Evolutionary conservation across 176 grass and related monocot genomes (phyloP), one percentile per base, ranked within the genome.

Genomic region (Oryza meyeriana): DNA sequence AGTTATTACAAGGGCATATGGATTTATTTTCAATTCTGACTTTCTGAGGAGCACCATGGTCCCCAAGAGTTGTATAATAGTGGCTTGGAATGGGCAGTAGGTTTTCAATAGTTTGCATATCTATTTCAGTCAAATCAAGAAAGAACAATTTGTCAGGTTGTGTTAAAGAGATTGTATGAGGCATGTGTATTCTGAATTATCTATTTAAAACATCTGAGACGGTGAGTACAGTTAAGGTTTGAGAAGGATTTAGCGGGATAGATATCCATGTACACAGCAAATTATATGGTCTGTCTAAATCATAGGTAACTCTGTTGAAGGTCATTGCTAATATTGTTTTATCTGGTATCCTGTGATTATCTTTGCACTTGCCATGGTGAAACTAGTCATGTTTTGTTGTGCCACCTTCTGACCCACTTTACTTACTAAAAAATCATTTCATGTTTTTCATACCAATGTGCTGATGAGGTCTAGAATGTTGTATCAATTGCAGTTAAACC

Each of bases 401-500:
- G 39, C 20, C 16, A 75, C 50, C 28, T 69, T 29, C 29, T 12
- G 8, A 71, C 57, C 0, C 39, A 57, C 58, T 70, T 90, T 64
- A 78, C 41, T 59, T 77, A 48, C 3, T 55, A 47, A 75, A 64
- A 33, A 65, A 24, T 26, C 0, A 1, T 69, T 6, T 66, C 6
- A 44, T 61, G 25, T 11, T 41, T 25, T 85, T 42, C 8, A 75
- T 84, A 41, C 71, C 67, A 75, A n/a, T 61, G 79, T 22, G 74
- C 7, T 68, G 35, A 36, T 30, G 47, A 77, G 12, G 39, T 83
- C 38, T 79, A 82, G 1, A 20, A 78, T 87, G 14, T 52, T 65
- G 18, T 17, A 3, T 88, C 59, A 11, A 39, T 64, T 90, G 18
- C 88, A 93, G 96, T 22, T 78, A 89, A 45, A 86, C 89, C 90